Conservation (phyloP, 768 basidiomycete genomes). For the Lentinus brumalis region DNA sequence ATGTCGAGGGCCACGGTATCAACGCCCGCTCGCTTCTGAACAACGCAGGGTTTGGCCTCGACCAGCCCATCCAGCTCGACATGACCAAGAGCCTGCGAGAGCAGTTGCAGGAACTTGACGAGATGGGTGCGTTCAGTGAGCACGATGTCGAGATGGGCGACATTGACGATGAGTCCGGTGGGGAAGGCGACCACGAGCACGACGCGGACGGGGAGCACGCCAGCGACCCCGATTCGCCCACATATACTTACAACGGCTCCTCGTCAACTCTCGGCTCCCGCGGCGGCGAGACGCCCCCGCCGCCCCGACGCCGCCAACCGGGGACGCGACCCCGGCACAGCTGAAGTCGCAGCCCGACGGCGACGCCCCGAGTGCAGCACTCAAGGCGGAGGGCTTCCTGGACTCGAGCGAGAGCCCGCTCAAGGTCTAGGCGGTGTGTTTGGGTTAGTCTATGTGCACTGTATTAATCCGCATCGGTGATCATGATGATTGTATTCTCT, state of each 20-base stretch:
- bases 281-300: constrained; percentile 50
- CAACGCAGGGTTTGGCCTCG: constrained; percentile 46
- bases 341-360: constrained; percentile 51
- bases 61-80: constrained; percentile 39
- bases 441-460: constrained; percentile 20
- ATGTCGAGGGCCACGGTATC: constrained; percentile 50
- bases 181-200: constrained; percentile 34
- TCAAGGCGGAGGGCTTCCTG: constrained; percentile 65
- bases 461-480: constrained; percentile 20
- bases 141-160: constrained; percentile 29
- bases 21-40: constrained; percentile 48
- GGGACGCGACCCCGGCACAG: constrained; percentile 50
- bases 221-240: constrained; percentile 18
- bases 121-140: constrained; percentile 46
- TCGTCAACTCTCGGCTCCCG: constrained; percentile 30
- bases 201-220: constrained; percentile 35
- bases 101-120: constrained; percentile 64
- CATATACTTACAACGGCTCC: constrained; percentile 11
- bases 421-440: constrained; percentile 30
- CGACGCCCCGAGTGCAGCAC: constrained; percentile 53
- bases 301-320: constrained; percentile 50
- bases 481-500: constrained; percentile 17
- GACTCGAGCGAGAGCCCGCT: constrained; percentile 66
- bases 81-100: constrained; percentile 59
- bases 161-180: constrained; percentile 33